Base-by-base conservation (phyloP, 2,329 filamentous ascomycete species). In the Magnaporthiopsis incrustans region DNA sequence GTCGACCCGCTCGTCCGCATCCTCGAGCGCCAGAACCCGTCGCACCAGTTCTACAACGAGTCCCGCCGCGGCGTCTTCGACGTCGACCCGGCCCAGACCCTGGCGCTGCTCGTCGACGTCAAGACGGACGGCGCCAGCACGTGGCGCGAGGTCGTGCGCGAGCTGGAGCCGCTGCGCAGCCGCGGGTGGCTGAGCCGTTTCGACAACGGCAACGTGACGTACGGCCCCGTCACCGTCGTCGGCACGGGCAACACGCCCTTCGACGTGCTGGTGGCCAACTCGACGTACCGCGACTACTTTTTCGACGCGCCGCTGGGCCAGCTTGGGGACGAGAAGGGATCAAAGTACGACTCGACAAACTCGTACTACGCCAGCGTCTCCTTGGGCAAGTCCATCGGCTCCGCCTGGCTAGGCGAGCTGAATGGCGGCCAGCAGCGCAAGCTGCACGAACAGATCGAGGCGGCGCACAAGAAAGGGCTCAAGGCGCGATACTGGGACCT, bases 51-150 rank as follows among this genome's bases (percentile, higher is more conserved):
- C 66, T 76, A 76, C 66, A 78, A 79, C 65, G 78, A 73, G 7
- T 78, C 76, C 4, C 71, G 69, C 2, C 76, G 77, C 66, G 88
- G 89, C 15, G 75, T 91, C 11, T 88, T 85, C 69, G 77, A 82
- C 68, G 75, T 75, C 11, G 75, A 81, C 66, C 81, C 84, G 0
- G 69, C 70, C 1, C 83, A 85, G 69, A 80, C 84, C 0, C 73
- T 90, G 0, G 78, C 84, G 6, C 78, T 92, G 4, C 79, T 92
- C 5, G 80, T 92, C 35, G 89, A 92, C 72, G 76, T 92, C 71
- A 92, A 92, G 74, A 86, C 81, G 2, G 72, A 79, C 32, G 82
- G 81, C 1, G 70, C 73, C 4, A 73, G 77, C 27, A 84, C 82
- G 1, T 86, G 82, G 77, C 78, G 78, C 0, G 73, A 80, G 60